phyloP scores from a whole-genome alignment of 2,329 filamentous ascomycete species.

The Ambrosiella xylebori region DNA sequence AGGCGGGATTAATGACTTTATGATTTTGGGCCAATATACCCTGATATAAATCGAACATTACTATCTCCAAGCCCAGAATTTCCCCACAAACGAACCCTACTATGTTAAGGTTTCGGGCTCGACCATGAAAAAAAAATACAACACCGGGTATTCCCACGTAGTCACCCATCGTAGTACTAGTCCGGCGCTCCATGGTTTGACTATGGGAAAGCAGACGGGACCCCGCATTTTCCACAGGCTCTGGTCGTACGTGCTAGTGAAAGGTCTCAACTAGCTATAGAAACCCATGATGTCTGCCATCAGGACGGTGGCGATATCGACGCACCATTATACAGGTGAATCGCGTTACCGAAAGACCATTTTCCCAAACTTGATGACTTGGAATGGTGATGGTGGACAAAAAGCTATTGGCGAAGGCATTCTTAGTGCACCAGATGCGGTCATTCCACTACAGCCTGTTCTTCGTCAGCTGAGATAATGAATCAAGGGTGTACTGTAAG shows the following conservation, averaged over 20 bases:
- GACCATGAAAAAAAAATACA: not conserved
- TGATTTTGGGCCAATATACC: too few relatives aligned
- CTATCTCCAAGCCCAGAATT: too few relatives aligned
- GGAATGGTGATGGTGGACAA: too few relatives aligned
- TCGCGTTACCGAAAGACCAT: not conserved
- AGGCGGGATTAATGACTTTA: too few relatives aligned
- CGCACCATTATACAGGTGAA: not conserved
- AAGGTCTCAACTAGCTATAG: not conserved
- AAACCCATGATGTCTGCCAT: not conserved
- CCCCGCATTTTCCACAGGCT: not conserved
- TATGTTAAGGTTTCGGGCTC: not conserved
- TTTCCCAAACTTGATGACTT: too few relatives aligned
- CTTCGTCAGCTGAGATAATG: too few relatives aligned
- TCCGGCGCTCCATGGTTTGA: not conserved
- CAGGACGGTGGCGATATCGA: not conserved
- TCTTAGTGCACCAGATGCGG: too few relatives aligned
- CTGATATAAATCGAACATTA: too few relatives aligned
- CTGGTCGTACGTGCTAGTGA: not conserved
- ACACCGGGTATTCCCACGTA: not conserved
- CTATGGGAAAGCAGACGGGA: not conserved
- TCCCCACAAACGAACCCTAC: too few relatives aligned
- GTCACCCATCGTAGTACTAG: not conserved
- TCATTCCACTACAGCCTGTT: too few relatives aligned
- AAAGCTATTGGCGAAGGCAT: too few relatives aligned
- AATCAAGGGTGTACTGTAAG: too few relatives aligned